phyloP scores from a whole-genome alignment of 176 grass and related monocot genomes.

The Oryza longistaminata region DNA sequence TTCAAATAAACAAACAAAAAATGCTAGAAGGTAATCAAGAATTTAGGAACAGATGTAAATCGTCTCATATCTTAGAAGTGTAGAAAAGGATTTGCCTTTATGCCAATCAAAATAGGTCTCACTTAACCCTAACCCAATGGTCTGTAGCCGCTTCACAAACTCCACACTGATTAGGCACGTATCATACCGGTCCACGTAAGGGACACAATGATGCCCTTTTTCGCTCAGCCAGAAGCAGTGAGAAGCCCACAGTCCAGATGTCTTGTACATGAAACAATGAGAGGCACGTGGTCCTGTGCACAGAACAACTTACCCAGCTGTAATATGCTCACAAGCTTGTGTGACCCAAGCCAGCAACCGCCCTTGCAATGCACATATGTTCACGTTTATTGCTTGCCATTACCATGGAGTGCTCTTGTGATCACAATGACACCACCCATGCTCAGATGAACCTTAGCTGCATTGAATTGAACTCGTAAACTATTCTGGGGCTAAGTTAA shows the following conservation, averaged over 20 bases:
- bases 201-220: background rate
- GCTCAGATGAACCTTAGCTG: too few relatives aligned
- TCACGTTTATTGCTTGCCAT: too few relatives aligned
- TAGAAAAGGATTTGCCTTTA: background rate
- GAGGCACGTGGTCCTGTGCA: background rate
- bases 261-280: background rate
- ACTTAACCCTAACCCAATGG: too few relatives aligned
- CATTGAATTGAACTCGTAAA: too few relatives aligned
- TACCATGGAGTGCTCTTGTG: too few relatives aligned
- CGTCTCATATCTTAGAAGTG: background rate
- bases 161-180: background rate
- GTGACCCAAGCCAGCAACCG: too few relatives aligned
- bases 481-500: too few relatives aligned
- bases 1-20: background rate
- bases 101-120: too few relatives aligned
- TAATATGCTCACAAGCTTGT: too few relatives aligned
- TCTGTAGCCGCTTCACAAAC: background rate
- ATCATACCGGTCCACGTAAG: background rate
- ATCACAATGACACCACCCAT: too few relatives aligned
- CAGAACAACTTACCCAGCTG: background rate
- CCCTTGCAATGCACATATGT: too few relatives aligned
- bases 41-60: background rate
- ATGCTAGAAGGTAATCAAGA: background rate
- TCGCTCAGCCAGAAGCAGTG: background rate
- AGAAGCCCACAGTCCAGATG: background rate